phyloP scores from a whole-genome alignment of 179 eudicot species.

The Silene vulgaris region DNA sequence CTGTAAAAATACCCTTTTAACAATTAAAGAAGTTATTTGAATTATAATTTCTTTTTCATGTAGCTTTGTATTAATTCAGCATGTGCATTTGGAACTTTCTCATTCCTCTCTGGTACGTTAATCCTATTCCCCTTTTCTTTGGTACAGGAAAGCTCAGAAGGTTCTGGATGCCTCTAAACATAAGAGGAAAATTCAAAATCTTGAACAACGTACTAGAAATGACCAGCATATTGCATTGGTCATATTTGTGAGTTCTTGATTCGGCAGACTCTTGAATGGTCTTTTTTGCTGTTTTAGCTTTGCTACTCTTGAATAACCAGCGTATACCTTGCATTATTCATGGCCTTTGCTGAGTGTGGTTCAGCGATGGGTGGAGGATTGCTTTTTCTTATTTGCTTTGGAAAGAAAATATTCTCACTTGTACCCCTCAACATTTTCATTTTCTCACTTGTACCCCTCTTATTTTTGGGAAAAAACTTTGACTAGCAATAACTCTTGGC shows the following conservation, averaged over 20 bases:
- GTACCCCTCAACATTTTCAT: too few relatives aligned
- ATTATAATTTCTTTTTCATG: neutral
- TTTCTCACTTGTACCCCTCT: too few relatives aligned
- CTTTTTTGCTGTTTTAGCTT: neutral
- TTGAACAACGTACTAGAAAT: conserved; percentile 28
- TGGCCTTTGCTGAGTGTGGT: too few relatives aligned
- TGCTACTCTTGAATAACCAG: too few relatives aligned
- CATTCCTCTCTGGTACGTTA: neutral
- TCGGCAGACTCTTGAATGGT: neutral
- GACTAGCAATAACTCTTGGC: too few relatives aligned
- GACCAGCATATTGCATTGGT: conserved; percentile 42
- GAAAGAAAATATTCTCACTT: too few relatives aligned
- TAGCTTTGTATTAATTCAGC: neutral
- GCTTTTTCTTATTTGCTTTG: too few relatives aligned
- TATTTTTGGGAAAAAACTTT: too few relatives aligned
- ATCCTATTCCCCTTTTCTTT: conserved; percentile 17
- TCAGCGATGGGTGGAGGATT: too few relatives aligned
- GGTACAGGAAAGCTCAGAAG: conserved; percentile 45
- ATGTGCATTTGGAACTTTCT: conserved; percentile 4
- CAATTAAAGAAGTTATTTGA: neutral
- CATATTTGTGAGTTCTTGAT: conserved; percentile 52
- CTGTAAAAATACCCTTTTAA: too few relatives aligned
- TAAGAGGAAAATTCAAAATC: conserved; percentile 26
- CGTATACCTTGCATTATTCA: too few relatives aligned
- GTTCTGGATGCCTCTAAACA: conserved; percentile 31